A percentile compares a stretch with the other conserved stretches of the same genome.
Evolutionary conservation across 768 basidiomycete genomes (phyloP).

Genomic region (Ephemerocybe angulata): DNA sequence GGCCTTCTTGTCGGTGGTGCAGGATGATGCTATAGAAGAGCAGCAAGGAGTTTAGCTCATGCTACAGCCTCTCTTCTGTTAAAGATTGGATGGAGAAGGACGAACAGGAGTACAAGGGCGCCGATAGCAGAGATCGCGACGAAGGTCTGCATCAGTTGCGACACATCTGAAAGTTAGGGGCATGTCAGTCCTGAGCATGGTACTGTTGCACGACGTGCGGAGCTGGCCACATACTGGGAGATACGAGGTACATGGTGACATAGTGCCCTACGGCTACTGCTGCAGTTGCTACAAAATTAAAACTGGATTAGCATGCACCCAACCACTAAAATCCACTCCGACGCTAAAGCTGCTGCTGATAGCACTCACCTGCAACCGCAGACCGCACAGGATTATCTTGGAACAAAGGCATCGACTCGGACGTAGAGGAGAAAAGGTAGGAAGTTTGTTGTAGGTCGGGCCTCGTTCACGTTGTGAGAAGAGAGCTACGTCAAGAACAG

Average conservation of each 20-base stretch:
- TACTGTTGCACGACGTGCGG: background rate
- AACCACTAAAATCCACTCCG: background rate
- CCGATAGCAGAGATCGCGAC: slow-evolving; percentile 66
- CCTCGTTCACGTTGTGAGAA: background rate
- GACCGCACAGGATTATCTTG: slow-evolving; percentile 1
- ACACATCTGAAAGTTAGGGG: slow-evolving; percentile 40
- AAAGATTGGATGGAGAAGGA: slow-evolving; percentile 9
- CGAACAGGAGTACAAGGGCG: slow-evolving; percentile 65
- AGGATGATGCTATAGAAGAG: slow-evolving; percentile 51
- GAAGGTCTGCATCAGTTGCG: slow-evolving; percentile 69
- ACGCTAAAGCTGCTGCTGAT: background rate
- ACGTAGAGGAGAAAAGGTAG: background rate
- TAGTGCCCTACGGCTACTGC: slow-evolving; percentile 52
- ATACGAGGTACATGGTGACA: slow-evolving; percentile 47
- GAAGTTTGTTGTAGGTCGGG: too few relatives aligned
- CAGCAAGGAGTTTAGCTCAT: background rate
- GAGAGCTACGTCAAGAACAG: background rate
- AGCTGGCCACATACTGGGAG: slow-evolving; percentile 34
- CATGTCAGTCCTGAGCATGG: background rate
- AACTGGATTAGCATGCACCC: background rate
- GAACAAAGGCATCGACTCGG: background rate
- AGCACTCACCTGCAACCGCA: background rate
- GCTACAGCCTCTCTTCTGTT: background rate
- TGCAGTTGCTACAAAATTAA: background rate
- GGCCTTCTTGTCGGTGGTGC: slow-evolving; percentile 61